Conservation (phyloP, 1,139 yeast genomes). For the Hyphopichia pseudoburtonii region DNA sequence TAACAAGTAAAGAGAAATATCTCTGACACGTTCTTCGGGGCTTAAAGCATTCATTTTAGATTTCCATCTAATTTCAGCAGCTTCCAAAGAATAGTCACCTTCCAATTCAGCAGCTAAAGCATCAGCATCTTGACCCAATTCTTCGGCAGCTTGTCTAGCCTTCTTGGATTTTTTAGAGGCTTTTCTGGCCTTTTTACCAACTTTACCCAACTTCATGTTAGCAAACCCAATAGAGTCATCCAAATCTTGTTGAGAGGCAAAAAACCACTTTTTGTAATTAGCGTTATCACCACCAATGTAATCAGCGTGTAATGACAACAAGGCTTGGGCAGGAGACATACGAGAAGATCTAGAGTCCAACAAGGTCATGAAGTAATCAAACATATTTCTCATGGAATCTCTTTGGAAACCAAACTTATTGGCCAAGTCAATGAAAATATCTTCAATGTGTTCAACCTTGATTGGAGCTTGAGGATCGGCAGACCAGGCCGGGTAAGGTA, state of each 20-base stretch:
- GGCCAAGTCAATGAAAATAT: constrained; percentile 84
- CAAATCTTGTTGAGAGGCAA: constrained; percentile 43
- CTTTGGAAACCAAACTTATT: constrained; percentile 96
- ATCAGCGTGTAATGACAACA: constrained; percentile 90
- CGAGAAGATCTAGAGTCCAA: constrained; percentile 95
- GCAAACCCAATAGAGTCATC: constrained; percentile 45
- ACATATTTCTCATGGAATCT: constrained; percentile 96
- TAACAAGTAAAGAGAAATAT: constrained; percentile 82
- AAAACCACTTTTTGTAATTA: constrained; percentile 46
- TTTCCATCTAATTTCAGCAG: constrained; percentile 53
- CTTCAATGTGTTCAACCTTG: constrained; percentile 84
- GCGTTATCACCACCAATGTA: constrained; percentile 60
- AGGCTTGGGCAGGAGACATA: constrained; percentile 95
- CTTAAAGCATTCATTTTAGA: constrained; percentile 48
- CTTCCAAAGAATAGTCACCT: constrained; percentile 71
- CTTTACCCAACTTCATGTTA: constrained; percentile 73
- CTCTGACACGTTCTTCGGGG: constrained; percentile 80
- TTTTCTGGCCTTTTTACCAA: constrained; percentile 53
- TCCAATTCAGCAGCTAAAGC: constrained; percentile 75
- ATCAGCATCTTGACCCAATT: constrained; percentile 47
- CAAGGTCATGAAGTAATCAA: constrained; percentile 90
- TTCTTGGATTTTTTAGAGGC: constrained; percentile 61
- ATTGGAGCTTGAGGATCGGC: constrained; percentile 85
- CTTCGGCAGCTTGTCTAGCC: constrained; percentile 58
- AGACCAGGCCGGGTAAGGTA: constrained; percentile 95